A percentile compares a stretch with the other conserved stretches of the same genome.
These are phyloP conservation scores for Tetraselmis striata DNA, from an alignment of 139 green algal species.

Conservation along the genomic window DNA sequence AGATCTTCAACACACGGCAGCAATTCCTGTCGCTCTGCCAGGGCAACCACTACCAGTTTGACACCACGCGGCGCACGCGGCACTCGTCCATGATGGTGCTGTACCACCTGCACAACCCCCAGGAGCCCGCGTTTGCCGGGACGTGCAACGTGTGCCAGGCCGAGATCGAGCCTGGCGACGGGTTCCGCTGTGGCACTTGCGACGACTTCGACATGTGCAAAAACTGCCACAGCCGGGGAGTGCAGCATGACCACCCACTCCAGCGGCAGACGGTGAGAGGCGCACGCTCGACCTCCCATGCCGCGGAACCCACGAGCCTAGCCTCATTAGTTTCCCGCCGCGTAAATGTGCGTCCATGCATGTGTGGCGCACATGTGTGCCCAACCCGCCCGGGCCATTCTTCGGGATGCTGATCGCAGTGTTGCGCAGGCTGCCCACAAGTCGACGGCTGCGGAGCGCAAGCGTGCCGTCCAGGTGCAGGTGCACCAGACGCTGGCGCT, in stretches of 20 bases:
- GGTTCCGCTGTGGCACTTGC: conserved; percentile 86
- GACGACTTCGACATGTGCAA: conserved; percentile 92
- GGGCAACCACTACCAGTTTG: conserved; percentile 99
- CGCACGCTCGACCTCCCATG: too few species aligned
- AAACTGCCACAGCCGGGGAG: conserved; percentile 44
- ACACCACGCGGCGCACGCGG: conserved; percentile 92
- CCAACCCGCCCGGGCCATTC: too few species aligned
- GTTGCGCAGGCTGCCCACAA: too few species aligned
- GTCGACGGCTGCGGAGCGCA: neutral
- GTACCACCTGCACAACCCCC: conserved; percentile 99
- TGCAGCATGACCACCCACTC: conserved; percentile 58
- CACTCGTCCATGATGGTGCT: conserved; percentile 99
- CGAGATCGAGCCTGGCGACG: conserved; percentile 84
- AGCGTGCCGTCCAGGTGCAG: neutral
- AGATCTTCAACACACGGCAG: conserved; percentile 94
- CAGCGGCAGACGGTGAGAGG: conserved; percentile 8
- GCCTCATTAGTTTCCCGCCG: too few species aligned
- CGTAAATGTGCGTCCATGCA: too few species aligned
- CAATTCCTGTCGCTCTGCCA: conserved; percentile 94
- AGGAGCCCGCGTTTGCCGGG: conserved; percentile 65
- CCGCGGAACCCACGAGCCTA: too few species aligned
- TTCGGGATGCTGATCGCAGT: too few species aligned
- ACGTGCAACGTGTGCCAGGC: conserved; percentile 86
- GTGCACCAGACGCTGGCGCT: neutral
- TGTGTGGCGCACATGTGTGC: too few species aligned